Base-by-base conservation (phyloP, 2,329 filamentous ascomycete genomes). In the Leptographium wingfieldii region DNA sequence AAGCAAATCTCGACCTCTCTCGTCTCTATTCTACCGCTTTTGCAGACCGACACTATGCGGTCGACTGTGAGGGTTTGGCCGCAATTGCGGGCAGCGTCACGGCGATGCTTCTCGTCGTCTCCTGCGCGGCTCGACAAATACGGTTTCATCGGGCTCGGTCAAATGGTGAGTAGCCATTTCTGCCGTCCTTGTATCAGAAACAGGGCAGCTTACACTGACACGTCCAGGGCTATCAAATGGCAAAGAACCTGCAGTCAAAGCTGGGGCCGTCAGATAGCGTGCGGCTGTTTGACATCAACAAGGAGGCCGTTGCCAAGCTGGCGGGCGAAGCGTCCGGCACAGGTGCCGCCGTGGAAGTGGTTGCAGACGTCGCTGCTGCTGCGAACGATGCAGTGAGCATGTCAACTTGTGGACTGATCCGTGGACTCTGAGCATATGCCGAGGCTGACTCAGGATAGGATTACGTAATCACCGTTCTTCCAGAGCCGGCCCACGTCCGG, bases 401-500 rank as follows among this genome's bases (percentile, higher is more conserved):
- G 43, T 55, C 25, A 5, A 27, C 49, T n/a, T 57, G 52, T 29
- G 48, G 31, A 3, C 48, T 4, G 5, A 11, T 2, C 33, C 33
- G 33, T 40, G 38, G 38, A 4, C 14, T 16, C 2, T 40, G 38
- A 16, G 38, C 9, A 14, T 27, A 12, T 35, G 33, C 33, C 43
- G n/a, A 46, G 48, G 11, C 49, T 52, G 27, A 52, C 16, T 14
- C 49, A n/a, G 14, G 87, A 84, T 66, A 96, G 92, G 86, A 92
- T 74, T 87, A 84, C 35, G 84, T 95, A 63, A 84, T 99, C 60
- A 95, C 92, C 14, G 91, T 90, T 61, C 82, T 99, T 1, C 94
- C 94, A 0, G 90, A 95, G 67, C 90, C 92, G 1, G 80, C 86
- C 33, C 92, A 97, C 69, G 92, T 97, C 60, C 87, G 88, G 69